phyloP scores from a whole-genome alignment of 768 basidiomycete genomes.

The Rhodotorula diobovata region DNA sequence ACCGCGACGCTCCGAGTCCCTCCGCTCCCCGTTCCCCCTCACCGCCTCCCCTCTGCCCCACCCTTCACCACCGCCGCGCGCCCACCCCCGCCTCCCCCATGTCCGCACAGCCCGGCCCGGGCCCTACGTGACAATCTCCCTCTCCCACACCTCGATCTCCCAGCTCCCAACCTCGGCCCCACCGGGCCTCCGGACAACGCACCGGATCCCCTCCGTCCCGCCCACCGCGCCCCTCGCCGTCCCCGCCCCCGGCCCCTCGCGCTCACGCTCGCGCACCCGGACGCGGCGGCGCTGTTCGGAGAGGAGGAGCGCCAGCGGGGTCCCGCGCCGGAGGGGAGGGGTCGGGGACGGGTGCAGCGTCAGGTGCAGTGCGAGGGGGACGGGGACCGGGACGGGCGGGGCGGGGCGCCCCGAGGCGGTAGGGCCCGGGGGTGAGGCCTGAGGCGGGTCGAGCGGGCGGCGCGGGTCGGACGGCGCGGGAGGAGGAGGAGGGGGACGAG shows the following conservation, averaged over 20 bases:
- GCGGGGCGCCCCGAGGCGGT: too few species aligned
- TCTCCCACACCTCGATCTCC: slow-evolving; percentile 8
- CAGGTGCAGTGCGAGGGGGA: slow-evolving; percentile 18
- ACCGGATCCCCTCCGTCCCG: slow-evolving; percentile 20
- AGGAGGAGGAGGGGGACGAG: neutral
- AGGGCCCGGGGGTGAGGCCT: too few species aligned
- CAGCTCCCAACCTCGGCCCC: slow-evolving; percentile 24
- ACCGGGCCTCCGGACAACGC: slow-evolving; percentile 18
- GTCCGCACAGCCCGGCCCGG: too few species aligned
- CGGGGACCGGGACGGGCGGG: neutral
- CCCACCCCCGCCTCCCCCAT: too few species aligned
- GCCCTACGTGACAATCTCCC: slow-evolving; percentile 7
- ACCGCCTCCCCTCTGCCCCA: too few species aligned
- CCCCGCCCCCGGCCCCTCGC: neutral
- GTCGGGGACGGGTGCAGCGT: slow-evolving; percentile 19
- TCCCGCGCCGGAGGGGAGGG: slow-evolving; percentile 1
- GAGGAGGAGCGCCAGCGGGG: neutral
- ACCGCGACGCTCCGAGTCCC: too few species aligned
- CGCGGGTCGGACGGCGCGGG: neutral
- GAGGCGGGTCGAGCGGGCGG: slow-evolving; percentile 6
- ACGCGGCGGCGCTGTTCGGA: neutral
- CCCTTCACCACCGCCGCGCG: too few species aligned
- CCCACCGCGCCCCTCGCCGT: neutral
- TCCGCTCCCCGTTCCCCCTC: too few species aligned
- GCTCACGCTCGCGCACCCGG: neutral